Evolutionary conservation across 2,329 filamentous ascomycete species (phyloP).

Genomic region (Xylaria sp.): DNA sequence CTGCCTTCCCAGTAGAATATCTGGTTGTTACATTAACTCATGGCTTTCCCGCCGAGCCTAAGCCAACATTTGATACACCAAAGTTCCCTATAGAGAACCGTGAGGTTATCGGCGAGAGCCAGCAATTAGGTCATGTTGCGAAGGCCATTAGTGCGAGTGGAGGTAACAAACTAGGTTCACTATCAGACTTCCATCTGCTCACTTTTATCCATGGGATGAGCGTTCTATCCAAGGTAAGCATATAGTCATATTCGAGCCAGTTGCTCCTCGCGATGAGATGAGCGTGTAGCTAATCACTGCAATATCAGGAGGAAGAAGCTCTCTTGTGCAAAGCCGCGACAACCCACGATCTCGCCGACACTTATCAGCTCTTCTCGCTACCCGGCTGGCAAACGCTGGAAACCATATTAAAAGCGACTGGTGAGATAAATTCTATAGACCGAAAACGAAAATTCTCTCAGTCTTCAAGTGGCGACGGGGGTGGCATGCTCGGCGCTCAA

Average conservation of each 20-base stretch:
- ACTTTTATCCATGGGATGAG: constrained; percentile 84
- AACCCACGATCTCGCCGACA: constrained; percentile 81
- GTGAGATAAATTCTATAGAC: constrained; percentile 92
- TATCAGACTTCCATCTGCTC: constrained; percentile 96
- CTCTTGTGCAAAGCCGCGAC: constrained; percentile 88
- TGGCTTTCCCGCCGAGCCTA: constrained; percentile 86
- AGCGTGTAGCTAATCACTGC: constrained; percentile 34
- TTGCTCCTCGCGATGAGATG: constrained; percentile 1
- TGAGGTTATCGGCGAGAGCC: constrained; percentile 84
- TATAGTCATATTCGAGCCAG: constrained; percentile 35
- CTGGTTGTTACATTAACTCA: constrained; percentile 95
- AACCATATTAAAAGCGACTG: constrained; percentile 93
- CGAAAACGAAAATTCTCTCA: constrained; percentile 68
- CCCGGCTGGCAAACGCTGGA: constrained; percentile 94
- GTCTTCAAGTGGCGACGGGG: constrained; percentile 54
- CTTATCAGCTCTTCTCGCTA: constrained; percentile 84
- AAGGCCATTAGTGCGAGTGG: constrained; percentile 73
- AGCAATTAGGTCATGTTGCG: constrained; percentile 77
- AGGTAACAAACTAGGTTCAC: constrained; percentile 68
- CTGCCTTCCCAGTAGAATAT: constrained; percentile 95
- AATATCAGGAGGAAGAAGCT: constrained; percentile 81
- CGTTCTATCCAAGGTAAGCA: constrained; percentile 82
- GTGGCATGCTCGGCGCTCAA: constrained; percentile 40
- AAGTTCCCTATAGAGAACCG: constrained; percentile 94
- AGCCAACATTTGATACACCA: constrained; percentile 77